These are phyloP conservation scores for Quercus glauca DNA, from an alignment of 306 rosid species.

Conservation along the genomic window DNA sequence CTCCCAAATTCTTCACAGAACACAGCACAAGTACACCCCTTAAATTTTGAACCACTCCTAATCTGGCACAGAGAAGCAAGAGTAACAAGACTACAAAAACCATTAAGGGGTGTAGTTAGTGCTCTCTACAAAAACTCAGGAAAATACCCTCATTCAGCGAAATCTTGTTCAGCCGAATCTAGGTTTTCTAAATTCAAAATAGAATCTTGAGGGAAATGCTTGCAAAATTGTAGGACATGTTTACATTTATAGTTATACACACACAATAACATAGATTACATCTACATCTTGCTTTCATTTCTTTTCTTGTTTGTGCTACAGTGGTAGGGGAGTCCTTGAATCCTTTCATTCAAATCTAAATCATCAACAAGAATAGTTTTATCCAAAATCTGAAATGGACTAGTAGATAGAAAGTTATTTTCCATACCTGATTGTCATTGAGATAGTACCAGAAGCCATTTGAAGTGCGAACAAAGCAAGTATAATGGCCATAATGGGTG, in stretches of 20 bases:
- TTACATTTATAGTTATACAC: background rate
- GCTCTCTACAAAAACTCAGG: background rate
- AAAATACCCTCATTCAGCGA: background rate
- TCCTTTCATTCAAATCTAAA: background rate
- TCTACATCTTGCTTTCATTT: background rate
- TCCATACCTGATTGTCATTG: conserved; percentile 78
- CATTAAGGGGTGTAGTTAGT: background rate
- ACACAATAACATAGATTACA: background rate
- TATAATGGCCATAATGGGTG: conserved; percentile 92
- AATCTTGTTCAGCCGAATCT: background rate
- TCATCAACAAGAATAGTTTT: background rate
- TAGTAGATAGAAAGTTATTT: background rate
- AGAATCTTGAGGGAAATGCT: background rate
- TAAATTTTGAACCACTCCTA: background rate
- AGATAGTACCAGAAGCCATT: conserved; percentile 90
- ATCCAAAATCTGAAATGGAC: background rate
- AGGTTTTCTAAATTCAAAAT: background rate
- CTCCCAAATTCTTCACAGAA: background rate
- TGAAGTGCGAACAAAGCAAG: conserved; percentile 91
- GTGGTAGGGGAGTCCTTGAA: background rate
- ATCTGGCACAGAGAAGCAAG: background rate
- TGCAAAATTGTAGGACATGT: background rate
- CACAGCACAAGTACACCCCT: background rate
- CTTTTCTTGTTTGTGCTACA: too few relatives aligned
- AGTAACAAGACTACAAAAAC: background rate